Percentiles rank a stretch among this genome's conserved stretches.
phyloP scores from a whole-genome alignment of 2,329 filamentous ascomycete species.

The Xylariaceae sp. region DNA sequence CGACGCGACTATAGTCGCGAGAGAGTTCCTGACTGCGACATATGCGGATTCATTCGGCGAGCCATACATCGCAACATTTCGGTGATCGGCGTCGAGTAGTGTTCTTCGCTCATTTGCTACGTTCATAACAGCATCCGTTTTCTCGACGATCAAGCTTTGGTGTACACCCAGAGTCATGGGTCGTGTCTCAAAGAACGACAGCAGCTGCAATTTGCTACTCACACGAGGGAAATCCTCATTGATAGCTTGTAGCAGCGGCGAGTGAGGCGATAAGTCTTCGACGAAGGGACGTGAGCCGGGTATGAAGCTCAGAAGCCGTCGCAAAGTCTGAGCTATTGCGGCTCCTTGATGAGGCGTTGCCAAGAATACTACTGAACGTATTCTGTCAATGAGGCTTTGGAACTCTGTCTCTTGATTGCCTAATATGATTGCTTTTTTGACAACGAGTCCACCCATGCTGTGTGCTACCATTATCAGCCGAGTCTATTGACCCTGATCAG shows the following conservation, averaged over 20 bases:
- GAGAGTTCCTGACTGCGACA: constrained; percentile 23
- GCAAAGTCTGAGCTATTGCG: constrained; percentile 24
- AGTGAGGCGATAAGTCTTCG: constrained; percentile 27
- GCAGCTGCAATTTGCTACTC: constrained; percentile 21
- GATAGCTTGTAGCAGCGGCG: constrained; percentile 26
- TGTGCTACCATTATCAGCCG: constrained; percentile 32
- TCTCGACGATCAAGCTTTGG: constrained; percentile 30
- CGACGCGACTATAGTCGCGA: constrained; percentile 13
- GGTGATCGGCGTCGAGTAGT: constrained; percentile 30
- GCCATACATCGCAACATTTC: constrained; percentile 26
- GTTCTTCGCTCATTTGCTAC: constrained; percentile 25
- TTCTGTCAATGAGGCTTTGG: constrained; percentile 16
- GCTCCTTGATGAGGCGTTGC: constrained; percentile 36
- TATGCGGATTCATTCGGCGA: constrained; percentile 24
- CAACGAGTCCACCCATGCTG: constrained; percentile 37
- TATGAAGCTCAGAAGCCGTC: constrained; percentile 19
- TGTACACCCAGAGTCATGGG: constrained; percentile 23
- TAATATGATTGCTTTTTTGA: constrained; percentile 34
- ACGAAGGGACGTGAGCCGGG: constrained; percentile 28
- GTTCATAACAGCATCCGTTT: constrained; percentile 27
- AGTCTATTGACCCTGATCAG: constrained; percentile 17
- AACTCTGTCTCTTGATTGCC: constrained; percentile 22
- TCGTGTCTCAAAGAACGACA: constrained; percentile 32
- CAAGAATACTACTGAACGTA: constrained; percentile 34
- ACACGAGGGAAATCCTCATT: constrained; percentile 33